phyloP scores from a whole-genome alignment of 2,329 filamentous ascomycete species.

The Setomelanomma holmii region DNA sequence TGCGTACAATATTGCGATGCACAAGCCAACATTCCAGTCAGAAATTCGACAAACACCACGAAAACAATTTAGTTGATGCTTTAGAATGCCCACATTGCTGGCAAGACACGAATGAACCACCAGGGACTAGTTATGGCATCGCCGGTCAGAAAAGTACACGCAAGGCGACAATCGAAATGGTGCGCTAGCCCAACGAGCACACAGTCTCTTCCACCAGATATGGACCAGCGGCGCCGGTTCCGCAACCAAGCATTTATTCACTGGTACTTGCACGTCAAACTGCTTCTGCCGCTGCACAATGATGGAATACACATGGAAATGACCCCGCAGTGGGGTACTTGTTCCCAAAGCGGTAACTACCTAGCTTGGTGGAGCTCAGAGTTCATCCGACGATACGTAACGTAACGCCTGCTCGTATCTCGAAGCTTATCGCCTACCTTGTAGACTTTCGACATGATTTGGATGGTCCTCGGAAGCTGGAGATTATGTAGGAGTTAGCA shows the following conservation, averaged over 20 bases:
- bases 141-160: background rate
- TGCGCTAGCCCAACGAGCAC: background rate
- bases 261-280: slow-evolving; percentile 8
- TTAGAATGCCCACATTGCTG: background rate
- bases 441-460: slow-evolving; percentile 15
- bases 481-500: slow-evolving; percentile 28
- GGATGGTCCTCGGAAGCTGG: slow-evolving; percentile 18
- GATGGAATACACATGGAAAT: slow-evolving; percentile 24
- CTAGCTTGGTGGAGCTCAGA: slow-evolving; percentile 21
- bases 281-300: slow-evolving; percentile 26
- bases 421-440: slow-evolving; percentile 44
- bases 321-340: slow-evolving; percentile 46
- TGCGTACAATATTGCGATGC: slow-evolving; percentile 58
- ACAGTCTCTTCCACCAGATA: background rate
- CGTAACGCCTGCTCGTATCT: slow-evolving; percentile 40
- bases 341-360: slow-evolving; percentile 30
- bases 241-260: background rate
- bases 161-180: background rate
- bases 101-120: background rate
- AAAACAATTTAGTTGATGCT: slow-evolving; percentile 41
- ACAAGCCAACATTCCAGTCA: slow-evolving; percentile 40
- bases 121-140: too few relatives aligned
- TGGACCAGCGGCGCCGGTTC: slow-evolving; percentile 2
- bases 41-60: slow-evolving; percentile 45
- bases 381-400: slow-evolving; percentile 42